Conservation (phyloP, 257 asterid genomes). For the Ilex asprella region DNA sequence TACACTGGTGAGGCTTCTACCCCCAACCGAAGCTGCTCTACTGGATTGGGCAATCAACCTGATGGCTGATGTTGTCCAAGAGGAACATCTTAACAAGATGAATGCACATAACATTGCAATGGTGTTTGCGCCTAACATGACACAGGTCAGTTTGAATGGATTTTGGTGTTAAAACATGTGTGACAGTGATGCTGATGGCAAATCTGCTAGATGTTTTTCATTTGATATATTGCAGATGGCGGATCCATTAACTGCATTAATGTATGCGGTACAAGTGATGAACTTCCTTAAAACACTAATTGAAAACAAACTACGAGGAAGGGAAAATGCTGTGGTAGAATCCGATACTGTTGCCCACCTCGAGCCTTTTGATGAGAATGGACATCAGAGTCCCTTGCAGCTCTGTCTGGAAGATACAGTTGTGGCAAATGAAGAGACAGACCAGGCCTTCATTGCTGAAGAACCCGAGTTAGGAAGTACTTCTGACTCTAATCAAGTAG, state of each 20-base stretch:
- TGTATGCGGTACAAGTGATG: slow-evolving; percentile 95
- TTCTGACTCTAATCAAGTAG: slow-evolving; percentile 31
- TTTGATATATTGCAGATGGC: slow-evolving; percentile 52
- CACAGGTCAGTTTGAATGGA: slow-evolving; percentile 47
- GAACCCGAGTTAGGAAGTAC: slow-evolving; percentile 38
- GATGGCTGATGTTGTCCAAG: slow-evolving; percentile 92
- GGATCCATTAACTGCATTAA: slow-evolving; percentile 80
- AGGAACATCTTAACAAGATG: slow-evolving; percentile 85
- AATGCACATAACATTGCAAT: slow-evolving; percentile 86
- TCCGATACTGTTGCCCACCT: slow-evolving; percentile 25
- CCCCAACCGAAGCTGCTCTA: slow-evolving; percentile 77
- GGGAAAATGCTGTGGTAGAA: slow-evolving; percentile 49
- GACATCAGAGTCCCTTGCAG: slow-evolving; percentile 41
- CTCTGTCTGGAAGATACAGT: slow-evolving; percentile 17
- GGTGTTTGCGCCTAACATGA: slow-evolving; percentile 99
- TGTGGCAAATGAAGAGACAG: slow-evolving; percentile 28
- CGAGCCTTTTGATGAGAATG: slow-evolving; percentile 60
- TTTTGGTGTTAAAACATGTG: not conserved
- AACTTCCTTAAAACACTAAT: slow-evolving; percentile 82
- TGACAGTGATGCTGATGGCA: not conserved
- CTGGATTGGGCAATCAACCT: slow-evolving; percentile 90
- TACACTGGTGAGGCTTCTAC: slow-evolving; percentile 70
- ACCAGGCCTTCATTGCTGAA: slow-evolving; percentile 21
- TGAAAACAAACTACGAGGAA: slow-evolving; percentile 69
- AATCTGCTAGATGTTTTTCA: slow-evolving; percentile 1